Evolutionary conservation across 2,329 filamentous ascomycete genomes (phyloP), one percentile per base, ranked within the genome.

Genomic region (Pezicula neosporulosa): DNA sequence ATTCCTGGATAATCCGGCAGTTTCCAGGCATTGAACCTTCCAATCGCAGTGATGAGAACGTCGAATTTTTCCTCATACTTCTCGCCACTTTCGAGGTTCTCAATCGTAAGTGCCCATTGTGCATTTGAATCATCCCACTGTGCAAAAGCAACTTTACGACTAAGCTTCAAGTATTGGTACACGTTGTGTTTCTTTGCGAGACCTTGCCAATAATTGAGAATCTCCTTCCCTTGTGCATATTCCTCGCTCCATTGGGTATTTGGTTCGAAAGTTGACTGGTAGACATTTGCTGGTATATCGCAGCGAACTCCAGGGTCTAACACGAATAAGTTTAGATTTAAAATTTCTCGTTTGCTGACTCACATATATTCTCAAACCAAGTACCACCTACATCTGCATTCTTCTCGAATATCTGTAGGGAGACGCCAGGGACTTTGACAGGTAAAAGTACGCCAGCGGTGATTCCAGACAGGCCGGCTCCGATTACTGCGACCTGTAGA

Each of bases 191-290:
- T 86, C 7, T 71, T 70, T 0, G 85, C 84, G 3, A 87, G 66
- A 0, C 66, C 66, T 58, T 86, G 76, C 82, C 84, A 84, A 62
- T 90, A 90, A 15, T 80, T 75, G 6, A 75, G 70, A 52, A 90
- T 90, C 64, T 90, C 87, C 4, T 70, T 64, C 0, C 86, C 86
- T 36, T 81, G 79, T 0, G 86, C 80, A 60, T 87, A 90, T 53
- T 83, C 76, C 58, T 88, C 82, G 0, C 76, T 77, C 87, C 87
- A 90, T 56, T 87, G 74, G 0, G 77, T 79, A 50, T 89, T 89
- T 1, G 85, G 83, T 6, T 75, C 73, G 63, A 88, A 89, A 0
- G 81, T 83, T 7, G 79, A 80, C 61, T 89, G 85, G 59, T 90
- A 90, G 18, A 85, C 83, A 70, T 55, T 70, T 58, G 68, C 64